Percentiles rank a stretch among this genome's conserved stretches.
These are phyloP conservation scores for Alternaria sp. DNA, from an alignment of 2,329 filamentous ascomycete genomes.

Conservation along the genomic window DNA sequence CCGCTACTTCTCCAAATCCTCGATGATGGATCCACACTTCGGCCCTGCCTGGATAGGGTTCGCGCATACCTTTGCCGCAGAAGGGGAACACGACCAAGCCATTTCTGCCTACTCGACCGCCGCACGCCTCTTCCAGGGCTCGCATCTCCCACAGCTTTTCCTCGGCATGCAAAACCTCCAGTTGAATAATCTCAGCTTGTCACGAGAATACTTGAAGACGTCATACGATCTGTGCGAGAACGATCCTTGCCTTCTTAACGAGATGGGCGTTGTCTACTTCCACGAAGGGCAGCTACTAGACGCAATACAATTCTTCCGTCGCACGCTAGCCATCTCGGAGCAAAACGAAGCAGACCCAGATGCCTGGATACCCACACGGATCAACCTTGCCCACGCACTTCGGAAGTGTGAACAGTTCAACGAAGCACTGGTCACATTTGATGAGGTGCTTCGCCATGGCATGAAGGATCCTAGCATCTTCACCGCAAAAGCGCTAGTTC, in stretches of 20 bases:
- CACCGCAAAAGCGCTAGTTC: constrained; percentile 81
- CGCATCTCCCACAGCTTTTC: constrained; percentile 93
- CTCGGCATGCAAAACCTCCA: constrained; percentile 98
- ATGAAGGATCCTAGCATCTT: constrained; percentile 82
- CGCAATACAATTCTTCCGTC: constrained; percentile 78
- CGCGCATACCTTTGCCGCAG: constrained; percentile 95
- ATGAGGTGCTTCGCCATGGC: constrained; percentile 83
- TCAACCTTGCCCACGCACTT: constrained; percentile 89
- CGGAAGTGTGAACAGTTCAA: constrained; percentile 74
- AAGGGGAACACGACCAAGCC: constrained; percentile 97
- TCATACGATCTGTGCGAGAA: constrained; percentile 83
- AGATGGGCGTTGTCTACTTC: constrained; percentile 95
- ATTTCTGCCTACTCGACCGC: constrained; percentile 98
- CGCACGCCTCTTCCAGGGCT: constrained; percentile 93
- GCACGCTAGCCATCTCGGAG: constrained; percentile 77
- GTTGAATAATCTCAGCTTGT: constrained; percentile 91
- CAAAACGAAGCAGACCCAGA: constrained; percentile 83
- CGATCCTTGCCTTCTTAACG: constrained; percentile 91
- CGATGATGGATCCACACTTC: constrained; percentile 96
- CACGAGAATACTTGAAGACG: constrained; percentile 91
- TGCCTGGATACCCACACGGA: constrained; percentile 83
- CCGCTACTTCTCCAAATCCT: constrained; percentile 92
- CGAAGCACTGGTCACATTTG: constrained; percentile 80
- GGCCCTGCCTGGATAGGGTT: constrained; percentile 99
- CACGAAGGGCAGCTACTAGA: constrained; percentile 82